A percentile compares a stretch with the other conserved stretches of the same genome.
Conservation (phyloP, 2,329 filamentous ascomycete species). For the Fusarium virguliforme region DNA sequence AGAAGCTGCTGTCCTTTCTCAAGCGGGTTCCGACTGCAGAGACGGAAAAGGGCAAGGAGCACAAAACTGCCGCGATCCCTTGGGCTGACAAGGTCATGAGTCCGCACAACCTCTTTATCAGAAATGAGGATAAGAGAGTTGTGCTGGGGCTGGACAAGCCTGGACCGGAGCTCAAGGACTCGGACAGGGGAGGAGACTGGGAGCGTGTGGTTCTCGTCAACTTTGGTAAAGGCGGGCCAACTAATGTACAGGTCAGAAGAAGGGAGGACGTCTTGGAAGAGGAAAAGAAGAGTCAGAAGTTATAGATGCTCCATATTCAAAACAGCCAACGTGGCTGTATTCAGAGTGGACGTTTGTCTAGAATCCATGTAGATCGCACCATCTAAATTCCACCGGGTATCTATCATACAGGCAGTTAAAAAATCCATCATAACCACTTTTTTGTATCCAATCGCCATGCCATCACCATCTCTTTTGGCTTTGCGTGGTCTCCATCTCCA, state of each 20-base stretch:
- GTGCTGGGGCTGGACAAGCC: constrained; percentile 73
- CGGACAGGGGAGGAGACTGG: constrained; percentile 68
- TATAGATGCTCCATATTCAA: not conserved
- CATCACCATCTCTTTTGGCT: constrained; percentile 46
- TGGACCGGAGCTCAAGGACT: constrained; percentile 68
- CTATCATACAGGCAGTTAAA: constrained; percentile 48
- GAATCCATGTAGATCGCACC: constrained; percentile 21
- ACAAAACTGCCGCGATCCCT: constrained; percentile 63
- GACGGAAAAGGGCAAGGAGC: constrained; percentile 57
- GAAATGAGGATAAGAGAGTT: constrained; percentile 62
- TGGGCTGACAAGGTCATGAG: constrained; percentile 76
- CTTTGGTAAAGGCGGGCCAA: constrained; percentile 68
- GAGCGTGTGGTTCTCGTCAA: constrained; percentile 72
- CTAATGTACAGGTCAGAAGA: constrained; percentile 67
- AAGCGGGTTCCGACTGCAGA: constrained; percentile 60
- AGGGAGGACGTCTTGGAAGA: constrained; percentile 67
- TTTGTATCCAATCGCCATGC: constrained; percentile 14
- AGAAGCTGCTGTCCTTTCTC: constrained; percentile 70
- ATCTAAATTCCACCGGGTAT: constrained; percentile 45
- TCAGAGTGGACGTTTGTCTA: constrained; percentile 40
- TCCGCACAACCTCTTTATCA: constrained; percentile 65
- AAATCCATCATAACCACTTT: constrained; percentile 24
- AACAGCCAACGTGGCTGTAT: constrained; percentile 9
- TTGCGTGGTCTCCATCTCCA: constrained; percentile 56
- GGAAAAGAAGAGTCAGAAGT: constrained; percentile 55